These are phyloP conservation scores for Teratosphaeria viscida DNA, from an alignment of 2,329 filamentous ascomycete genomes.

Conservation along the genomic window DNA sequence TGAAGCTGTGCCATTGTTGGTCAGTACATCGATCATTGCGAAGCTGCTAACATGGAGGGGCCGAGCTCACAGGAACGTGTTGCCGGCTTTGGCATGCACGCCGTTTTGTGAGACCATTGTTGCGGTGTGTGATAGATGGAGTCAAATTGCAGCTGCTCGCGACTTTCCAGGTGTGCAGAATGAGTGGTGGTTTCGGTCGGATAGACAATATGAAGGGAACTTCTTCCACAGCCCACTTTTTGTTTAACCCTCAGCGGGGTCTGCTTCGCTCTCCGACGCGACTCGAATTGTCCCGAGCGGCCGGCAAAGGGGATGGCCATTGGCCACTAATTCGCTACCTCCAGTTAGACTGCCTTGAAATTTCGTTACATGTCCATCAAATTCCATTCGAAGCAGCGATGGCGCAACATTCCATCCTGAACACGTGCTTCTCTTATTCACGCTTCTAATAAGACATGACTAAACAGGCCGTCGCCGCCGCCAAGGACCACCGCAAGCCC, in stretches of 20 bases:
- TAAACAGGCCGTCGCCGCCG: neutral
- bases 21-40: neutral
- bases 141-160: neutral
- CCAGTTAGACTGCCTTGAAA: neutral
- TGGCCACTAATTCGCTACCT: neutral
- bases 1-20: slow-evolving; percentile 27
- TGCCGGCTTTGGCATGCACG: neutral
- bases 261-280: neutral
- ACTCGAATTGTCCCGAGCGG: neutral
- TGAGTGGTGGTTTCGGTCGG: neutral
- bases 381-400: neutral
- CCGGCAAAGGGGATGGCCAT: neutral
- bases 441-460: neutral
- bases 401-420: neutral
- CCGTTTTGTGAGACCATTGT: neutral
- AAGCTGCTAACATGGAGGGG: neutral
- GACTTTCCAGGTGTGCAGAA: neutral
- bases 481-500: slow-evolving; percentile 23
- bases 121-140: neutral
- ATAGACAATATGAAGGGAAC: neutral
- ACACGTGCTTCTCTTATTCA: neutral
- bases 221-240: neutral
- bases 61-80: neutral
- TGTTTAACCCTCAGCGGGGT: neutral
- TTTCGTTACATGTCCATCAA: neutral